Evolutionary conservation across 768 basidiomycete genomes (phyloP).

Genomic region (Pleurotus pulmonarius): DNA sequence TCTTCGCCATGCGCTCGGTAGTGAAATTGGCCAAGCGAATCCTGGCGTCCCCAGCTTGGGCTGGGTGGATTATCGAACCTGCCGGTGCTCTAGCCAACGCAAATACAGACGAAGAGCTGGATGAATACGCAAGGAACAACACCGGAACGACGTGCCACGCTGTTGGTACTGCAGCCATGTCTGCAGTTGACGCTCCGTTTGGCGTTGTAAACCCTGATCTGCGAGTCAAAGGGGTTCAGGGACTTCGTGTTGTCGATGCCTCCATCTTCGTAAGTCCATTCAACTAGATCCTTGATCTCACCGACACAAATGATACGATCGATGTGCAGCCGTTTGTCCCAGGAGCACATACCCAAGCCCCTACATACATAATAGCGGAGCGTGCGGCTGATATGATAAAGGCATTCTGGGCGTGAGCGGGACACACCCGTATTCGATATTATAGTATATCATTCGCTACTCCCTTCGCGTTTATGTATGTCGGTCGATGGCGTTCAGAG

Average conservation of each 20-base stretch:
- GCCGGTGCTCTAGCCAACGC: conserved; percentile 15
- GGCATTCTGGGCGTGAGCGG: not conserved
- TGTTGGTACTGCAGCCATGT: conserved; percentile 30
- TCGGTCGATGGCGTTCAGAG: too few species aligned
- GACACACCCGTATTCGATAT: not conserved
- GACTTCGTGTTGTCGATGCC: not conserved
- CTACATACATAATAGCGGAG: not conserved
- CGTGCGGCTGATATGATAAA: not conserved
- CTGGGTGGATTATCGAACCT: conserved; percentile 19
- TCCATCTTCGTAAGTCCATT: not conserved
- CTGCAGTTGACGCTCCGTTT: conserved; percentile 17
- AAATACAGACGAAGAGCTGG: conserved; percentile 22
- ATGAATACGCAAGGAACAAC: conserved; percentile 18
- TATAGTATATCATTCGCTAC: not conserved
- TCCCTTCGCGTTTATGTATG: too few species aligned
- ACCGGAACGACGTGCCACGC: conserved; percentile 25
- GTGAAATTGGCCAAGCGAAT: conserved; percentile 22
- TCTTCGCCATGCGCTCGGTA: conserved; percentile 20
- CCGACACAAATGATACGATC: not conserved
- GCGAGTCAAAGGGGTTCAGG: conserved; percentile 25
- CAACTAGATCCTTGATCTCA: not conserved
- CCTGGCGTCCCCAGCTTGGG: conserved; percentile 20
- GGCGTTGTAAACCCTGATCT: conserved; percentile 38
- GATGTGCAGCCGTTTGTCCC: not conserved
- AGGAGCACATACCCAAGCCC: not conserved